Base-by-base conservation (phyloP, 2,329 filamentous ascomycete genomes). In the Nemania serpens region DNA sequence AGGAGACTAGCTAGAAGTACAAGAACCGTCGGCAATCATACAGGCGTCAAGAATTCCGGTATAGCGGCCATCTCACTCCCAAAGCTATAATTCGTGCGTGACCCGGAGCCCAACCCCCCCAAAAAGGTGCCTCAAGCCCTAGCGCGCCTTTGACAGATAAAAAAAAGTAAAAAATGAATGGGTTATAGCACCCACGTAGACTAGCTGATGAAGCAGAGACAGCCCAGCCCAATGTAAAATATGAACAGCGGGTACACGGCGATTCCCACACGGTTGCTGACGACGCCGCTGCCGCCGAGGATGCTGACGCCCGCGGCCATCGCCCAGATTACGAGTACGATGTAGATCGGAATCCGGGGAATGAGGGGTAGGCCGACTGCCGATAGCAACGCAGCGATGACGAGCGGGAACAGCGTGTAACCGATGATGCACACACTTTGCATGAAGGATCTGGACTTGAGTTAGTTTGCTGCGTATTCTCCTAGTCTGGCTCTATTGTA, bases 371-470 rank as follows among this genome's bases (percentile, higher is more conserved):
- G 83, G 52, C 86, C 83, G 34, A 99, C 74, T 0, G 94, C 94
- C 58, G 93, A 97, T 66, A 99, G 86, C 53, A 97, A 80, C 1
- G 94, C 88, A 7, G 96, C 96, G 68, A 99, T 91, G 69, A 98
- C 95, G 55, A 99, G 86, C 1, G 95, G 95, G 79, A 99, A 99
- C 58, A 99, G 86, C 1, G 95, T 99, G 77, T 99, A 99, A 47
- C 95, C 95, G 74, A 99, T 99, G 70, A 99, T 96, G 76, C 93
- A 98, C 68, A 99, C 86, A 59, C 93, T 96, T 77, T 99, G 95
- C 73, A 96, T 95, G 76, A 99, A 99, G 17, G 95, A 97, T 71
- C 94, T 98, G 74, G 52, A 39, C 13, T 25, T 22, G 11, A 20
- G 63, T 73, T 66, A 75, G 43, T 52, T n/a, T 69, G 34, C 46